Evolutionary conservation across 2,329 filamentous ascomycete species (phyloP), one percentile per base, ranked within the genome.

Genomic region (Penicillium sp.): DNA sequence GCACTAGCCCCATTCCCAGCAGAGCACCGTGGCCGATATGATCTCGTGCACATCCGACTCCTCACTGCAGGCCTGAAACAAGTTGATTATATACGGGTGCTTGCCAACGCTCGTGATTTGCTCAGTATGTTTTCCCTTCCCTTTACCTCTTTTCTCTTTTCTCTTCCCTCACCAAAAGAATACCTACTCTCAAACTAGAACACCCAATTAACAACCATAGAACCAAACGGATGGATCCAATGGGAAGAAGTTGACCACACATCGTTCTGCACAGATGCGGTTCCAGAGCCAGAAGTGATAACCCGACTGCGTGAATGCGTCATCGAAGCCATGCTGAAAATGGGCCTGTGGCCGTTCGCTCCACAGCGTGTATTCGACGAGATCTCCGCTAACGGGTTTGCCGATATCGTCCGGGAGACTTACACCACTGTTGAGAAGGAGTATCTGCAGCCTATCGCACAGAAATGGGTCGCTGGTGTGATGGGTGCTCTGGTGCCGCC

Each of bases 41-140:
- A 74, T 49, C 59, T 73, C 12, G 70, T 74, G 2, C 66, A 73
- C 53, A 61, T 71, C 25, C 62, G 69, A 9, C 61, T 73, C 12
- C 55, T 71, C 17, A 60, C 66, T 12, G 69, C 63, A 2, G 69
- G 69, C 21, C 48, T 73, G 9, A 68, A 67, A 27, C 60, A 67
- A 37, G 55, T 41, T 9, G 64, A 68, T 17, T 68, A 69, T 17
- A 31, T 58, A 6, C 47, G 23, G 0, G 57, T 68, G 0, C 42
- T 73, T 5, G 59, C 56, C 9, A 73, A 73, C 43, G 50, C 73
- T 3, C 58, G 66, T 5, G 62, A 60, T 13, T 33, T 73, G 2
- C 46, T 74, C 12, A 73, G 71, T 74, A 62, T 9, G 57, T 54
- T 27, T 13, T 9, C 17, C 23, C 37, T 23, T 6, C 33, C 21